Conservation (phyloP, 805 yeast species). For the Ascoidea tarda region DNA sequence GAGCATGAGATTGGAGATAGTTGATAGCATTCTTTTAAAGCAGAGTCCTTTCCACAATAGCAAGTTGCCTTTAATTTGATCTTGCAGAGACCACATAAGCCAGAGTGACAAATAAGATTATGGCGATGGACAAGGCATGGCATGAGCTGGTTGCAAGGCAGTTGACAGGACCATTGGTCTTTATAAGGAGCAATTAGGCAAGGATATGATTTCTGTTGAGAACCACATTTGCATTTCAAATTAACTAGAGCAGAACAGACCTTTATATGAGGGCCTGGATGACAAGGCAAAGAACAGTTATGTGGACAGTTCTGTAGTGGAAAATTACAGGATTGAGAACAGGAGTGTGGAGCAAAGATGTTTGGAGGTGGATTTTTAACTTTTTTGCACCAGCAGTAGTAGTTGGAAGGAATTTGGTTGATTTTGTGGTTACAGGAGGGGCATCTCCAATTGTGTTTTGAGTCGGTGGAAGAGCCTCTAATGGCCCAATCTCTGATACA, state of each 20-base stretch:
- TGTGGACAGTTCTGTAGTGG: slow-evolving; percentile 51
- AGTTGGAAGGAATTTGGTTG: slow-evolving; percentile 34
- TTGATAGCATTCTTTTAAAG: slow-evolving; percentile 26
- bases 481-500: slow-evolving; percentile 84
- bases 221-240: slow-evolving; percentile 65
- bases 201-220: slow-evolving; percentile 47
- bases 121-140: slow-evolving; percentile 70
- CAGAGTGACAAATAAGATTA: slow-evolving; percentile 52
- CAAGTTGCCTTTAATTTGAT: slow-evolving; percentile 36
- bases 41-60: slow-evolving; percentile 56
- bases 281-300: slow-evolving; percentile 63
- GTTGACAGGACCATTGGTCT: slow-evolving; percentile 55
- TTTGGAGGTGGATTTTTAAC: slow-evolving; percentile 49
- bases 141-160: slow-evolving; percentile 41
- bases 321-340: slow-evolving; percentile 71
- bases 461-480: slow-evolving; percentile 54
- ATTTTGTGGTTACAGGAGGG: slow-evolving; percentile 56
- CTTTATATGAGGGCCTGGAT: slow-evolving; percentile 77
- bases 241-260: slow-evolving; percentile 65
- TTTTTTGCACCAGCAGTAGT: slow-evolving; percentile 86
- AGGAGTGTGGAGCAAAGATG: slow-evolving; percentile 60
- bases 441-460: slow-evolving; percentile 55
- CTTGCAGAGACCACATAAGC: slow-evolving; percentile 67
- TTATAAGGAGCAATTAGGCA: slow-evolving; percentile 58
- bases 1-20: too few species aligned